These are phyloP conservation scores for Lepidium didymum DNA, from an alignment of 345 rosid genomes.

Conservation along the genomic window DNA sequence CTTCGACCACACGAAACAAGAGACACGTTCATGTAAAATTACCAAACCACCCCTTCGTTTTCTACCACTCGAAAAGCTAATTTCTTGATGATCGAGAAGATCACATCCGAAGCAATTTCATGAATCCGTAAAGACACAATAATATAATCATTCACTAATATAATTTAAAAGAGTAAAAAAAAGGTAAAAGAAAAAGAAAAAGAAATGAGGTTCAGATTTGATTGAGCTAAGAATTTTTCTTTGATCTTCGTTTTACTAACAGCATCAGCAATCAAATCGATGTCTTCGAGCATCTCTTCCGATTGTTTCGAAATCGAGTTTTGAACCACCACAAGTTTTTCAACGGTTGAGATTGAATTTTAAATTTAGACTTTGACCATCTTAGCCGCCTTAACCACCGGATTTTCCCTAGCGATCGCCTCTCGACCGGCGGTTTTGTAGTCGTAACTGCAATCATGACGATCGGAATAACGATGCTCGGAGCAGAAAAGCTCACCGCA, in stretches of 20 bases:
- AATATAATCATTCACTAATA: constrained; percentile 23
- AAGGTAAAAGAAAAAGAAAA: not conserved
- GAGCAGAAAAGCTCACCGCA: constrained; percentile 91
- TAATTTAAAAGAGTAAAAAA: constrained; percentile 4
- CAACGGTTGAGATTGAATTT: constrained; percentile 3
- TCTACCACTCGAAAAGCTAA: not conserved
- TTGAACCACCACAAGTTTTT: constrained; percentile 9
- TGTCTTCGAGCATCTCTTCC: constrained; percentile 21
- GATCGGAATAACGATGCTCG: constrained; percentile 94
- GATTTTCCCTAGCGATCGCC: constrained; percentile 87
- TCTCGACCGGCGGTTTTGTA: constrained; percentile 89
- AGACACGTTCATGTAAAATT: not conserved
- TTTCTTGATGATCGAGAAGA: not conserved
- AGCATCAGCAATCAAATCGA: constrained; percentile 17
- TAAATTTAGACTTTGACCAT: constrained; percentile 64
- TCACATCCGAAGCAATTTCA: constrained; percentile 14
- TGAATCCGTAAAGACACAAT: constrained; percentile 19
- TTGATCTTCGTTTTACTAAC: constrained; percentile 16
- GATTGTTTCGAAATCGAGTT: constrained; percentile 14
- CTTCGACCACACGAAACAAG: constrained; percentile 23
- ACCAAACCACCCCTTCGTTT: constrained; percentile 17
- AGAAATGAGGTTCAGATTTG: constrained; percentile 9
- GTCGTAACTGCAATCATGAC: constrained; percentile 91
- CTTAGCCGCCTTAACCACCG: constrained; percentile 95
- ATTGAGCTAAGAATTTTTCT: constrained; percentile 12